Conservation (phyloP, 306 rosid species). For the Trifolium subterraneum region DNA sequence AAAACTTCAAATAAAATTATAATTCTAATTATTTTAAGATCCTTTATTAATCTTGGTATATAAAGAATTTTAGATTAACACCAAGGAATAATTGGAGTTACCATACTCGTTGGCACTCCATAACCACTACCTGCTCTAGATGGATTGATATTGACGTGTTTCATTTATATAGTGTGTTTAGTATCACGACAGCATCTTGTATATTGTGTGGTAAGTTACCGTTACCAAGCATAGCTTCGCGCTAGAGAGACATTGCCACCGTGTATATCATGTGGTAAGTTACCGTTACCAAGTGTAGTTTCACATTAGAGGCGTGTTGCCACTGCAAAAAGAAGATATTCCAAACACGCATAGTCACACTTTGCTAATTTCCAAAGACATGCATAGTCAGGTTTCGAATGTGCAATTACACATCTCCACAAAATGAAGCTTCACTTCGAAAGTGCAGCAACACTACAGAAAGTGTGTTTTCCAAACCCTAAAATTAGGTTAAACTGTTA, state of each 20-base stretch:
- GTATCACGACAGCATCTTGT: not conserved
- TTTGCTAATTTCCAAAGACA: not conserved
- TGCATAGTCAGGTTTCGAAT: not conserved
- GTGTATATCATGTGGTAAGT: too few relatives aligned
- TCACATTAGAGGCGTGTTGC: too few relatives aligned
- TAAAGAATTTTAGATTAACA: not conserved
- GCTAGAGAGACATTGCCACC: too few relatives aligned
- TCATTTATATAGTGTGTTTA: not conserved
- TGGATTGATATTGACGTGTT: not conserved
- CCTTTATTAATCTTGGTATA: not conserved
- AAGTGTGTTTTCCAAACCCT: not conserved
- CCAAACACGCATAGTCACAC: not conserved
- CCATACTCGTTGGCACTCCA: not conserved
- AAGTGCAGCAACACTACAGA: not conserved
- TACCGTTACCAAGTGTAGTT: too few relatives aligned
- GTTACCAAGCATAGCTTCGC: too few relatives aligned
- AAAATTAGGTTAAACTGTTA: slow-evolving; percentile 10
- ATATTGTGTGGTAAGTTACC: too few relatives aligned
- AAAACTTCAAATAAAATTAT: not conserved
- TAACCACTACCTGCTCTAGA: not conserved
- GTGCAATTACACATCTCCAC: not conserved
- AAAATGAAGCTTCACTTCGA: not conserved
- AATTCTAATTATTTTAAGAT: not conserved
- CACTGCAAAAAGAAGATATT: not conserved
- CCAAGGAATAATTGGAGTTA: not conserved